phyloP scores from a whole-genome alignment of 495 filamentous ascomycete genomes.

The Podospora anserina region DNA sequence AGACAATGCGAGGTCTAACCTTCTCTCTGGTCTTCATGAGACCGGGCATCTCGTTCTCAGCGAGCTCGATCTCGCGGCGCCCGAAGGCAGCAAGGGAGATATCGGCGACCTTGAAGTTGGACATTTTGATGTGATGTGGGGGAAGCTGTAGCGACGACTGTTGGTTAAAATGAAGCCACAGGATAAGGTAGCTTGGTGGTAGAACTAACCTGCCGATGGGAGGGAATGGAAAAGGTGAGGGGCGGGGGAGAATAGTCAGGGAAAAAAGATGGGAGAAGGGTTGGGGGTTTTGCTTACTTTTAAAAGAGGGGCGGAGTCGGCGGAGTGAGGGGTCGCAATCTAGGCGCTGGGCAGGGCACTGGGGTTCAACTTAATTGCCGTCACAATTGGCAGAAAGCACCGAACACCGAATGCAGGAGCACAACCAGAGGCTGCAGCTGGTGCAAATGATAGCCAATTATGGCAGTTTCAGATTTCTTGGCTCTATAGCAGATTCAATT shows the following conservation, averaged over 20 bases:
- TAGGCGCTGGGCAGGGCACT: constrained; percentile 1
- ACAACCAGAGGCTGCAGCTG: background rate
- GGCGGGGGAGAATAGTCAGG: constrained; percentile 5
- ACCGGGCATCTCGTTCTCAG: constrained; percentile 98
- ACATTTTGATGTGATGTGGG: constrained; percentile 42
- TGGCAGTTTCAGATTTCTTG: background rate
- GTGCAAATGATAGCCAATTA: background rate
- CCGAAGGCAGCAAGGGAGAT: constrained; percentile 96
- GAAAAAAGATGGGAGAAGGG: background rate
- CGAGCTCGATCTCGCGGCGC: constrained; percentile 97
- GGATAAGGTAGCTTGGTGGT: background rate
- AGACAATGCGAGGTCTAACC: background rate
- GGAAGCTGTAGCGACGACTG: background rate
- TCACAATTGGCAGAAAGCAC: background rate
- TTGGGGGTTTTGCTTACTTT: constrained; percentile 7
- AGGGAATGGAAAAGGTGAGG: background rate
- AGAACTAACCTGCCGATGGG: background rate
- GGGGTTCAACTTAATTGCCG: constrained; percentile 10
- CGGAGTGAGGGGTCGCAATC: constrained; percentile 8
- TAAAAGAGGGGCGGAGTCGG: constrained; percentile 10
- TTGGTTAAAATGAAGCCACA: background rate
- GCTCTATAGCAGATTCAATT: background rate
- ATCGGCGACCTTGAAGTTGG: constrained; percentile 97
- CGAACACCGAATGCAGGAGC: background rate
- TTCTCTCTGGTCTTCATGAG: constrained; percentile 61